phyloP scores from a whole-genome alignment of 371 early-diverging fungal genomes.

The Mortierella sp. region DNA sequence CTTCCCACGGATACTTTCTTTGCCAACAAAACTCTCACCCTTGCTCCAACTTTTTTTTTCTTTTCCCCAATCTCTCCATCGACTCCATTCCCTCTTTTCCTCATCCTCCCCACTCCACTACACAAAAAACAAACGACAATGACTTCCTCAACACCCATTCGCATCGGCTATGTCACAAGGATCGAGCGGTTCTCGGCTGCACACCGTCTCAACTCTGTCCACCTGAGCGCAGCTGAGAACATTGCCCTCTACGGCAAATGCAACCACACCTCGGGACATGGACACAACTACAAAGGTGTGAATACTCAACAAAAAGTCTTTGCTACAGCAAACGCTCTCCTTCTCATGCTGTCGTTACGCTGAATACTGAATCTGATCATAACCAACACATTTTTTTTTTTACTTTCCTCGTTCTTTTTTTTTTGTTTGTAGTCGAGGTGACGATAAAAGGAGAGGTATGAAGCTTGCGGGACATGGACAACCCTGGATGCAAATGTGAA shows the following conservation, averaged over 20 bases:
- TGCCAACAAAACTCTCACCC: too few relatives aligned
- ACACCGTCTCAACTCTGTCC: constrained; percentile 86
- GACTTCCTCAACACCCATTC: constrained; percentile 31
- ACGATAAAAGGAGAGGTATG: constrained; percentile 75
- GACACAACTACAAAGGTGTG: constrained; percentile 90
- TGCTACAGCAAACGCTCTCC: too few relatives aligned
- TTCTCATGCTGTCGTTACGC: too few relatives aligned
- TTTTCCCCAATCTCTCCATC: neutral
- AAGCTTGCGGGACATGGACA: neutral
- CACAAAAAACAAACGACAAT: constrained; percentile 4
- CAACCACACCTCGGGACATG: constrained; percentile 87
- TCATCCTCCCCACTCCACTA: neutral
- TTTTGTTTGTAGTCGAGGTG: constrained; percentile 73
- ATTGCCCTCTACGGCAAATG: constrained; percentile 87
- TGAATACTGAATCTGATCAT: neutral
- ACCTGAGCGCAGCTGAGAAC: constrained; percentile 82
- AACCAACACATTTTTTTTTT: neutral
- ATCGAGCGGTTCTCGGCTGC: constrained; percentile 89
- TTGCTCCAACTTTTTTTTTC: neutral
- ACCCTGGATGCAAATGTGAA: neutral
- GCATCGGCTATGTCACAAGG: constrained; percentile 76
- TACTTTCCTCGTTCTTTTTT: neutral
- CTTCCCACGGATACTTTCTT: neutral
- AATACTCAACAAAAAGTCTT: neutral
- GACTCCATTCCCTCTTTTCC: neutral